Conservation (phyloP, 805 yeast genomes). For the Hanseniaspora valbyensis region DNA sequence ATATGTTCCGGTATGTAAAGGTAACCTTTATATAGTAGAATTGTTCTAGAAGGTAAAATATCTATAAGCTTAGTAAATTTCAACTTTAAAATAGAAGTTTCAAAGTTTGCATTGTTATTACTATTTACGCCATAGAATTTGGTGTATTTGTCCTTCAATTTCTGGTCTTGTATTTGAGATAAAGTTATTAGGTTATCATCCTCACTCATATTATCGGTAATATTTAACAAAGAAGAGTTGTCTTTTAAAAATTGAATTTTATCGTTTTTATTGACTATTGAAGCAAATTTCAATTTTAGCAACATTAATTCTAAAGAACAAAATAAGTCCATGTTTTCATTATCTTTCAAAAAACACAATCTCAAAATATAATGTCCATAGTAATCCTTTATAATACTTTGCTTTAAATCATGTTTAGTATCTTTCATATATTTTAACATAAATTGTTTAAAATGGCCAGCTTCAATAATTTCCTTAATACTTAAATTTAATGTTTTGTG, state of each 20-base stretch:
- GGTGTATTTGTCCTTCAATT: conserved; percentile 35
- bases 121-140: conserved; percentile 8
- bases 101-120: conserved; percentile 36
- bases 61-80: conserved; percentile 81
- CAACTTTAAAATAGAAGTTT: conserved; percentile 65
- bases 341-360: conserved; percentile 77
- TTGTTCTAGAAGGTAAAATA: conserved; percentile 60
- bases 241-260: conserved; percentile 54
- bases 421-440: conserved; percentile 40
- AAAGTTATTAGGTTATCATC: conserved; percentile 48
- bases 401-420: conserved; percentile 39
- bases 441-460: conserved; percentile 51
- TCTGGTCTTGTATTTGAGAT: conserved; percentile 25
- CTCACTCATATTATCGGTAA: conserved; percentile 29
- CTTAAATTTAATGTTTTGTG: conserved; percentile 47
- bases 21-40: conserved; percentile 53
- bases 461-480: conserved; percentile 47
- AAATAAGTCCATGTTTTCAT: conserved; percentile 72
- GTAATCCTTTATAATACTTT: conserved; percentile 56
- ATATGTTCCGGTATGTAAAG: conserved; percentile 79
- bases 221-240: conserved; percentile 38
- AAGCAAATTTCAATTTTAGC: conserved; percentile 60
- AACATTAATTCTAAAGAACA: conserved; percentile 62
- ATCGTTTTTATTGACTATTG: conserved; percentile 56
- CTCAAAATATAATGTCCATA: conserved; percentile 83